A percentile compares a stretch with the other conserved stretches of the same genome.
Conservation (phyloP, 169 alveolate species). For the Plasmodium vivax region DNA sequence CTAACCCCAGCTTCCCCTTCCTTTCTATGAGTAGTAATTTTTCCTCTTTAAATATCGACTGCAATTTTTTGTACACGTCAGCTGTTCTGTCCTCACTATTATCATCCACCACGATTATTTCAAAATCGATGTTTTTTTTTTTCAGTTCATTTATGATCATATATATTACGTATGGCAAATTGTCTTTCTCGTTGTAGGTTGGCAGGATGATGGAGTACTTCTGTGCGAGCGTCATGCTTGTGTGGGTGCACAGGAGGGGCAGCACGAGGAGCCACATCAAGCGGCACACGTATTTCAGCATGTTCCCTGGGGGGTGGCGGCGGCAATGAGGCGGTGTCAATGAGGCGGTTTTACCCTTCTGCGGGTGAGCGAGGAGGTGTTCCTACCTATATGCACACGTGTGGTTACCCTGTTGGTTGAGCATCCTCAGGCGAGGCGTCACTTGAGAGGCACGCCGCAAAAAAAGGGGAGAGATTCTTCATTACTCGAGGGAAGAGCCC, state of each 20-base stretch:
- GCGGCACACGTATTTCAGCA: neutral
- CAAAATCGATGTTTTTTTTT: slow-evolving; percentile 90
- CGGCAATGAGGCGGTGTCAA: neutral
- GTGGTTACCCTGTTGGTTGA: neutral
- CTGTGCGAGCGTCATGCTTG: slow-evolving; percentile 9
- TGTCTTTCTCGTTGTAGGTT: slow-evolving; percentile 96
- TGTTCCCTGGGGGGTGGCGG: neutral
- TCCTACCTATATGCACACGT: neutral
- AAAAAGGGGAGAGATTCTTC: neutral
- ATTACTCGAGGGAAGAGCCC: neutral
- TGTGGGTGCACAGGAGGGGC: neutral
- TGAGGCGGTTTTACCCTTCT: neutral
- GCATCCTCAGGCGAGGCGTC: neutral
- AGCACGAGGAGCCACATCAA: neutral
- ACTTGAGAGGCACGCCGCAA: neutral
- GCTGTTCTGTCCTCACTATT: slow-evolving; percentile 96
- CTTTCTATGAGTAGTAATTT: slow-evolving; percentile 86
- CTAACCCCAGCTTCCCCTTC: slow-evolving; percentile 96
- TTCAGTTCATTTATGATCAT: slow-evolving; percentile 89
- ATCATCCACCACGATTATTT: slow-evolving; percentile 95
- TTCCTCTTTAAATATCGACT: slow-evolving; percentile 61
- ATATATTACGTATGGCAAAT: slow-evolving; percentile 92
- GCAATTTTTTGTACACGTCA: slow-evolving; percentile 53
- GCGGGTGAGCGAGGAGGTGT: neutral
- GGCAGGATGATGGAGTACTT: slow-evolving; percentile 94